These are phyloP conservation scores for Cordyceps cateniannulata DNA, from an alignment of 2,329 filamentous ascomycete genomes.

Conservation along the genomic window DNA sequence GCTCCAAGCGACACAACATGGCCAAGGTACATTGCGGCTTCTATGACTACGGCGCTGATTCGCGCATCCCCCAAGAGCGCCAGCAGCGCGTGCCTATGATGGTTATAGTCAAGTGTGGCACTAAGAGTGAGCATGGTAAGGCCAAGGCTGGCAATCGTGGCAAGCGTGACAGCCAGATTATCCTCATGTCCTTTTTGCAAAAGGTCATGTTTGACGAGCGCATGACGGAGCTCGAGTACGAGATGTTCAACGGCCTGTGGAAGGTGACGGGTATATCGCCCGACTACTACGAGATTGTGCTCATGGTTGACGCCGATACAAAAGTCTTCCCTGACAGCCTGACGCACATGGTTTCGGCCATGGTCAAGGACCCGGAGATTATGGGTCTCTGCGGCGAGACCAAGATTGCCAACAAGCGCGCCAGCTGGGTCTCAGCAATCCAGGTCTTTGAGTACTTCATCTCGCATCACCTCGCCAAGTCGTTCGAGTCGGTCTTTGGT, in stretches of 20 bases:
- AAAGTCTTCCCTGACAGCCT: slow-evolving; percentile 98
- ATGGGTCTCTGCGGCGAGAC: slow-evolving; percentile 99
- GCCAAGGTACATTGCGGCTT: slow-evolving; percentile 97
- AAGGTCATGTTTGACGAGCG: slow-evolving; percentile 99
- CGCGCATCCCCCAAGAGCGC: slow-evolving; percentile 72
- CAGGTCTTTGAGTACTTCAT: slow-evolving; percentile 99
- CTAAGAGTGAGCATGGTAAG: slow-evolving; percentile 72
- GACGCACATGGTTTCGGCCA: slow-evolving; percentile 97
- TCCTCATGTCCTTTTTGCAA: slow-evolving; percentile 98
- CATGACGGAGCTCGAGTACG: slow-evolving; percentile 98
- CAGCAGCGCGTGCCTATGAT: slow-evolving; percentile 98
- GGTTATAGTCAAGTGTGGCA: slow-evolving; percentile 91
- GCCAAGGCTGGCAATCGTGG: slow-evolving; percentile 94
- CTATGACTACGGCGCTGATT: slow-evolving; percentile 88
- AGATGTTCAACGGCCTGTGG: slow-evolving; percentile 99
- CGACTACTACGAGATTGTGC: slow-evolving; percentile 94
- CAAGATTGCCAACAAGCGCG: slow-evolving; percentile 97
- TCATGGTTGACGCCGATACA: slow-evolving; percentile 99
- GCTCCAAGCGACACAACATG: slow-evolving; percentile 98
- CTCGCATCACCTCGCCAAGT: slow-evolving; percentile 93
- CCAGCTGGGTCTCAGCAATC: slow-evolving; percentile 93
- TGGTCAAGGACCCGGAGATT: slow-evolving; percentile 98
- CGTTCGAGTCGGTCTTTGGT: slow-evolving; percentile 96
- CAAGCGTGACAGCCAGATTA: slow-evolving; percentile 98
- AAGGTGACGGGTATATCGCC: slow-evolving; percentile 97